Evolutionary conservation across 1,139 yeast genomes (phyloP), one percentile per base, ranked within the genome.

Genomic region (Pichia kudriavzevii): DNA sequence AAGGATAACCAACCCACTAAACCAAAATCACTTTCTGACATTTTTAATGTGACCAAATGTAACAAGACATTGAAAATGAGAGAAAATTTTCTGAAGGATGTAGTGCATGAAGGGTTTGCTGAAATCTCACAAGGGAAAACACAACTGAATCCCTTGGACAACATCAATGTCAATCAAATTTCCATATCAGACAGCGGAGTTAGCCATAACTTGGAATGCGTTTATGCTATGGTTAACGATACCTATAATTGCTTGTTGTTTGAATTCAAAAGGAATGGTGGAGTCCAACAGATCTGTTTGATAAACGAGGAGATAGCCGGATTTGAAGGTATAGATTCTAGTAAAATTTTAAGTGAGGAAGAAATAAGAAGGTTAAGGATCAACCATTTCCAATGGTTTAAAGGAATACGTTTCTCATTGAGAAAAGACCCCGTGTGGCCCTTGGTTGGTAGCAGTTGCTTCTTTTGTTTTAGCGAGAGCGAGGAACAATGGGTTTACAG

Each of bases 161-260:
- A 25, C 6, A 15, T 38, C 11, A 28, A 25, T 13, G 16, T 35
- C n/a, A 23, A 8, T 7, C 22, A 25, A 18, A 13, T 52, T 4
- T 34, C 41, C 3, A 47, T 55, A 48, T 52, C 58, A 3, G 41
- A 50, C 3, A 42, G 48, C 2, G 56, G 58, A 3, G 44, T 49
- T 5, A 39, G 48, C 17, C 16, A 30, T 4, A 35, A 36, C 13
- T 36, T 39, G 13, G 38, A 44, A 11, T 41, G 47, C n/a, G 24
- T 48, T 10, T 28, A 50, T 17, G 35, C 47, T 6, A 32, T 43
- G 2, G 51, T 53, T n/a, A 46, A 53, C 3, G 53, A 53, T 27
- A 41, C 46, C 2, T 31, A 43, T 28, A 50, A 46, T 36, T 50
- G 49, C 13, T 40, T 45, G 17, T 38, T 56, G 2, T 23, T 46